Percentiles rank a stretch among this genome's conserved stretches.
Evolutionary conservation across 2,329 filamentous ascomycete species (phyloP).

Genomic region (Alternaria sp.): DNA sequence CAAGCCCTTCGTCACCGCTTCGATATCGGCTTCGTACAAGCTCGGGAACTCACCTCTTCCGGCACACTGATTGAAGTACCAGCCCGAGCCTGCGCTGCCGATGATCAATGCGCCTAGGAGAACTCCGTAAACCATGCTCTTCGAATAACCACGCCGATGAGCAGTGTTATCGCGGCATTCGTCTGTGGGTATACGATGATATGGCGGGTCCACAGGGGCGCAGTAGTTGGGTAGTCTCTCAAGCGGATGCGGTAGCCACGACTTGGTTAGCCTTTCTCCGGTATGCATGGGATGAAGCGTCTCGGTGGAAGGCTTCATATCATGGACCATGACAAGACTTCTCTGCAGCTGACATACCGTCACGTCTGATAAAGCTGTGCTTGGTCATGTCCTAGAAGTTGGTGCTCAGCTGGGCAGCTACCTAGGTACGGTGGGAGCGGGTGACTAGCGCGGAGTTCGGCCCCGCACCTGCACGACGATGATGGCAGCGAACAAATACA

Average conservation of each 20-base stretch:
- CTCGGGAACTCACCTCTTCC: background rate
- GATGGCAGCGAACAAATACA: background rate
- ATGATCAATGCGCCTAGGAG: background rate
- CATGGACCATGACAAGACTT: fast-evolving
- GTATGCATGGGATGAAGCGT: background rate
- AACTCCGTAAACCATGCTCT: background rate
- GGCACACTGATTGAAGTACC: background rate
- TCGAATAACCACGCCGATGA: too few species aligned
- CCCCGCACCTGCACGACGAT: background rate
- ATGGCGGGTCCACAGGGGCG: too few species aligned
- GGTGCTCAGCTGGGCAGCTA: background rate
- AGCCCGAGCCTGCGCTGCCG: background rate
- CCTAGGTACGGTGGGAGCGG: background rate
- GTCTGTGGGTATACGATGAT: background rate
- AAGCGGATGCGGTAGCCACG: background rate
- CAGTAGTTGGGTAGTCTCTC: too few species aligned
- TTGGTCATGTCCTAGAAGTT: background rate
- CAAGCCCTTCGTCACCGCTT: background rate
- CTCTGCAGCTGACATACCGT: background rate
- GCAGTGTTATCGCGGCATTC: too few species aligned
- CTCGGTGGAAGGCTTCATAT: background rate
- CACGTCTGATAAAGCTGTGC: background rate
- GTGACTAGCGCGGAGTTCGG: background rate
- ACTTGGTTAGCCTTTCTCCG: background rate
- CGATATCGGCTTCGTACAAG: background rate